Conservation (phyloP, 208 protist species). For the Crithidia bombi region DNA sequence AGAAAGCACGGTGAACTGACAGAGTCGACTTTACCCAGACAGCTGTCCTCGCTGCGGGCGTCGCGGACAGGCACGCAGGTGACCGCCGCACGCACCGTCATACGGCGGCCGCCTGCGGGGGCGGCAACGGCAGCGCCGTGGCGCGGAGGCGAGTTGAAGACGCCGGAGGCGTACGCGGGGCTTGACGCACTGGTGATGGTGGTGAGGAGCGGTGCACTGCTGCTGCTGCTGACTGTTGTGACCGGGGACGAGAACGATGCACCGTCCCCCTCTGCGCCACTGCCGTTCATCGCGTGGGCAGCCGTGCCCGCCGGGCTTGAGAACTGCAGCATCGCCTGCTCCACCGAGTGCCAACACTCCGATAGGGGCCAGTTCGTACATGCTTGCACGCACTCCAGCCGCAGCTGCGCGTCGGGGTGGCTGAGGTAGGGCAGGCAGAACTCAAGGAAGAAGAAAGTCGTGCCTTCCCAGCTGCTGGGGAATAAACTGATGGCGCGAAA, state of each 20-base stretch:
- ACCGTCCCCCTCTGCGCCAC: no score
- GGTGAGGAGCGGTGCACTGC: no score
- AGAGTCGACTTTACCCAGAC: slow-evolving; percentile 7
- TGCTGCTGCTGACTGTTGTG: background rate
- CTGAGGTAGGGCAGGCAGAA: slow-evolving; percentile 74
- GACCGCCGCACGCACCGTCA: slow-evolving; percentile 24
- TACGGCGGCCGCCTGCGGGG: background rate
- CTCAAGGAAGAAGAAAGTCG: slow-evolving; percentile 61
- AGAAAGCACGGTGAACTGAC: slow-evolving; percentile 13
- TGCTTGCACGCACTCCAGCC: slow-evolving; percentile 62
- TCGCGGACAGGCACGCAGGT: slow-evolving; percentile 28
- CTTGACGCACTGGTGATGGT: background rate
- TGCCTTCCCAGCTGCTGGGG: slow-evolving; percentile 59
- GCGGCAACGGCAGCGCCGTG: background rate
- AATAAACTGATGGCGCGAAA: slow-evolving; percentile 67
- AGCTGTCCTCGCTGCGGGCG: slow-evolving; percentile 19
- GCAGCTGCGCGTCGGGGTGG: slow-evolving; percentile 62
- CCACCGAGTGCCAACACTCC: slow-evolving; percentile 37
- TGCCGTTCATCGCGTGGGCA: background rate
- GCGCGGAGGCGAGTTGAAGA: background rate
- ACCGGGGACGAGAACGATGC: background rate
- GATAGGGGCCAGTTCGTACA: slow-evolving; percentile 55
- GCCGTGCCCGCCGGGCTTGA: background rate
- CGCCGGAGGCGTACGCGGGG: background rate
- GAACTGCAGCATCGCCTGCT: slow-evolving; percentile 6